Evolutionary conservation across 2,329 filamentous ascomycete genomes (phyloP).

Genomic region (Botrytis hyacinthi): DNA sequence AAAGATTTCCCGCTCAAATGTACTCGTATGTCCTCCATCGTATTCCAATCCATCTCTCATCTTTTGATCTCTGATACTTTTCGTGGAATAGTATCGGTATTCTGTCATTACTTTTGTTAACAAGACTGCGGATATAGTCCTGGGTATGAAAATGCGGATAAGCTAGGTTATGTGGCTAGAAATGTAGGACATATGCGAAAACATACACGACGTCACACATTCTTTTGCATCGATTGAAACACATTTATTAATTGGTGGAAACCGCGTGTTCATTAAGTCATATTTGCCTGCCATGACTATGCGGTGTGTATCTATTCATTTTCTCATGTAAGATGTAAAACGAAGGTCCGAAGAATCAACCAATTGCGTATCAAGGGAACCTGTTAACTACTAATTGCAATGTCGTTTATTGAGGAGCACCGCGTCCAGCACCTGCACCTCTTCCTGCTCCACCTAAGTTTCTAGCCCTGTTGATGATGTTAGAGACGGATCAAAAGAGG

Average conservation of each 20-base stretch:
- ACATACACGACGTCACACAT: neutral
- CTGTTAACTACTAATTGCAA: neutral
- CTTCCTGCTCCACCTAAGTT: slow-evolving; percentile 18
- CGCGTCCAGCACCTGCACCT: slow-evolving; percentile 19
- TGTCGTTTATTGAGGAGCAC: slow-evolving; percentile 10
- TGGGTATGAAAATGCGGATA: neutral
- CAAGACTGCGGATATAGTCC: neutral
- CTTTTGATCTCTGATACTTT: neutral
- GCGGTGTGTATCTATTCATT: neutral
- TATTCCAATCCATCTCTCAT: neutral
- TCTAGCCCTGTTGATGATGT: slow-evolving; percentile 14
- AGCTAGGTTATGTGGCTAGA: neutral
- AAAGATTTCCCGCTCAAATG: neutral
- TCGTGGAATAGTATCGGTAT: neutral
- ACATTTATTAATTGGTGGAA: neutral
- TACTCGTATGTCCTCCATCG: neutral
- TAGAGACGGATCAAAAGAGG: neutral
- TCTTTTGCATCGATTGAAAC: neutral
- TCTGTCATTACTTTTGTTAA: neutral
- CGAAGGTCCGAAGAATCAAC: neutral
- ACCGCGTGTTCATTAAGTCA: neutral
- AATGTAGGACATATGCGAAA: neutral
- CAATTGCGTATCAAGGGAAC: slow-evolving; percentile 4
- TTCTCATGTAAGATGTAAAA: neutral
- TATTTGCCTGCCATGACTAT: neutral